These are phyloP conservation scores for Neodidymelliopsis sp. DNA, from an alignment of 2,329 filamentous ascomycete species.

Conservation along the genomic window DNA sequence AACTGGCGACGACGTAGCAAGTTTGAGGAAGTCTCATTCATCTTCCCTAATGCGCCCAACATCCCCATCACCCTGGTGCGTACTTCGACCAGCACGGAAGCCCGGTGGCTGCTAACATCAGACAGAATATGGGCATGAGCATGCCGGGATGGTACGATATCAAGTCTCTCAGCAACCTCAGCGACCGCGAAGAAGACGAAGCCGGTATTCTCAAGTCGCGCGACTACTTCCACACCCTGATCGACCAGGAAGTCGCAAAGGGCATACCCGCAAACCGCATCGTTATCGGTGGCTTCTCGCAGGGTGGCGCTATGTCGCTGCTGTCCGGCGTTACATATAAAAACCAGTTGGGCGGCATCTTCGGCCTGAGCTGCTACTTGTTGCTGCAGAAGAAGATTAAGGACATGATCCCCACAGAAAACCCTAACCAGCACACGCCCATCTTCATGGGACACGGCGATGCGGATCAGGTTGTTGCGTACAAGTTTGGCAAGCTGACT, in stretches of 20 bases:
- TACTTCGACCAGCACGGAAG: slow-evolving; percentile 13
- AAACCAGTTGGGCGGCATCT: slow-evolving; percentile 83
- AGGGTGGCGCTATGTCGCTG: slow-evolving; percentile 88
- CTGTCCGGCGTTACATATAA: slow-evolving; percentile 78
- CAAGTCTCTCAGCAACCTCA: slow-evolving; percentile 56
- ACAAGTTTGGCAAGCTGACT: slow-evolving; percentile 72
- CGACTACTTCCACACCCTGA: slow-evolving; percentile 78
- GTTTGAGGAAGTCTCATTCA: slow-evolving; percentile 90
- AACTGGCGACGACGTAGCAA: slow-evolving; percentile 82
- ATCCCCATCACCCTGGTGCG: slow-evolving; percentile 85
- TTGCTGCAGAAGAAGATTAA: slow-evolving; percentile 72
- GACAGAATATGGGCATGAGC: slow-evolving; percentile 74
- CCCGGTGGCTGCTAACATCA: slow-evolving; percentile 7
- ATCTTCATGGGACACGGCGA: slow-evolving; percentile 92
- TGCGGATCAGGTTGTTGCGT: slow-evolving; percentile 74
- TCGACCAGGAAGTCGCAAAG: slow-evolving; percentile 79
- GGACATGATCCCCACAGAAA: slow-evolving; percentile 52
- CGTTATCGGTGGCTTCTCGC: slow-evolving; percentile 82
- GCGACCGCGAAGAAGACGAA: slow-evolving; percentile 67
- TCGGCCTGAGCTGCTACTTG: slow-evolving; percentile 84
- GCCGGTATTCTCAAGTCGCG: slow-evolving; percentile 75
- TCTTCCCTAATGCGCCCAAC: slow-evolving; percentile 87
- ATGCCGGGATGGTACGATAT: slow-evolving; percentile 94
- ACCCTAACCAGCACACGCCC: slow-evolving; percentile 75
- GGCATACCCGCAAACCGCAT: slow-evolving; percentile 86